Conservation (phyloP, 2,329 filamentous ascomycete species). For the Dendrostoma leiphaemia region DNA sequence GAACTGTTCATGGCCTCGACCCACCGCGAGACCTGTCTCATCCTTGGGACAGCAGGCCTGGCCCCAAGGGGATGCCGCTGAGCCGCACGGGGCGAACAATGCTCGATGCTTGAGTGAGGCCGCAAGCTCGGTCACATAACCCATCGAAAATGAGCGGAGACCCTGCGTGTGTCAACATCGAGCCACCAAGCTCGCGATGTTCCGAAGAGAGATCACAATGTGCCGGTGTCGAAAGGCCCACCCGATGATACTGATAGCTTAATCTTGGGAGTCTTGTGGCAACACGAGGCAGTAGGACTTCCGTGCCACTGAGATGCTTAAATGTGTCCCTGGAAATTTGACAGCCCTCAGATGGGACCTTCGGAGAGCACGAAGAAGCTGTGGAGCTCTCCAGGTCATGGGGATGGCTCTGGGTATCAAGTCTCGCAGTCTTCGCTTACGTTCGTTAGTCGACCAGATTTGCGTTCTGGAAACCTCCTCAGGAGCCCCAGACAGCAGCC, state of each 20-base stretch:
- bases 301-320: constrained; percentile 5
- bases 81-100: constrained; percentile 6
- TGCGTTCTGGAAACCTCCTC: not conserved
- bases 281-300: constrained; percentile 4
- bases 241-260: not conserved
- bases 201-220: constrained; percentile 3
- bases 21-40: not conserved
- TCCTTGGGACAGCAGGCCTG: not conserved
- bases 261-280: constrained; percentile 8
- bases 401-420: not conserved
- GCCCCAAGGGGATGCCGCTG: not conserved
- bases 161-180: not conserved
- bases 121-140: not conserved
- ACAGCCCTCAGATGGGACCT: constrained; percentile 5
- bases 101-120: not conserved
- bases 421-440: not conserved
- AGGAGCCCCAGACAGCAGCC: too few relatives aligned
- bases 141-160: constrained; percentile 6
- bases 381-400: constrained; percentile 11
- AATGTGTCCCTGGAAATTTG: not conserved
- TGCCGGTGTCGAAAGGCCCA: not conserved
- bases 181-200: constrained; percentile 1
- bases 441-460: too few relatives aligned
- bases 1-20: not conserved
- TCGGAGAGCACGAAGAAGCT: constrained; percentile 16